Percentiles rank a stretch among this genome's conserved stretches.
These are phyloP conservation scores for Saturnispora diversa DNA, from an alignment of 805 yeast species.

Conservation along the genomic window DNA sequence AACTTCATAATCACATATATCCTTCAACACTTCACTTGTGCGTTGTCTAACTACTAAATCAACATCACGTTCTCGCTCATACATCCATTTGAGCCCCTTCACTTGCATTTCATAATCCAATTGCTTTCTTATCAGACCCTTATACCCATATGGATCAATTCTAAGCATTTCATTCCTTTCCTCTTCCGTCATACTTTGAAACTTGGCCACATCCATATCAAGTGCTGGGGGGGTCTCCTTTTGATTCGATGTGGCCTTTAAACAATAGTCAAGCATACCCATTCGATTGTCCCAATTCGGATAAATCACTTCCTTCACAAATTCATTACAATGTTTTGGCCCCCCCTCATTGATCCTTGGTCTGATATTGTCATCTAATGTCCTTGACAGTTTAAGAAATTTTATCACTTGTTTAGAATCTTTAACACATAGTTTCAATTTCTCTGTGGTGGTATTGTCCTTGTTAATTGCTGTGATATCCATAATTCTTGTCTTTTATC, in stretches of 20 bases:
- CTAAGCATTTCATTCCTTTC: constrained; percentile 25
- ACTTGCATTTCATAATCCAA: constrained; percentile 22
- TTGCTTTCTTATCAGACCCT: constrained; percentile 24
- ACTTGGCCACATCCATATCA: constrained; percentile 12
- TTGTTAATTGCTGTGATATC: not conserved
- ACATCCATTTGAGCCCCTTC: constrained; percentile 6
- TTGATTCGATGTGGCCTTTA: constrained; percentile 28
- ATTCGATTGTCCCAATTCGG: constrained; percentile 31
- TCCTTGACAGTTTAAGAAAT: constrained; percentile 32
- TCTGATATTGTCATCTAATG: constrained; percentile 40
- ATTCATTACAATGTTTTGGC: constrained; percentile 24
- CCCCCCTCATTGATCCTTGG: constrained; percentile 35
- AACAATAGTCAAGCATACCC: constrained; percentile 26
- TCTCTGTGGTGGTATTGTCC: not conserved
- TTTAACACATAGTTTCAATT: constrained; percentile 25
- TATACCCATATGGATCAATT: constrained; percentile 44
- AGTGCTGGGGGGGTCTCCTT: constrained; percentile 20
- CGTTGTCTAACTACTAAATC: constrained; percentile 7
- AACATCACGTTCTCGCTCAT: constrained; percentile 7
- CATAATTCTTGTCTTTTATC: not conserved
- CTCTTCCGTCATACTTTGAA: constrained; percentile 15
- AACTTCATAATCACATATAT: constrained; percentile 6
- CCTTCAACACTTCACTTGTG: constrained; percentile 5
- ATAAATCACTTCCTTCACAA: constrained; percentile 17
- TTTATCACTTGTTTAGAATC: constrained; percentile 29